Evolutionary conservation across 2,329 filamentous ascomycete species (phyloP).

Genomic region (Pseudogymnoascus sp.): DNA sequence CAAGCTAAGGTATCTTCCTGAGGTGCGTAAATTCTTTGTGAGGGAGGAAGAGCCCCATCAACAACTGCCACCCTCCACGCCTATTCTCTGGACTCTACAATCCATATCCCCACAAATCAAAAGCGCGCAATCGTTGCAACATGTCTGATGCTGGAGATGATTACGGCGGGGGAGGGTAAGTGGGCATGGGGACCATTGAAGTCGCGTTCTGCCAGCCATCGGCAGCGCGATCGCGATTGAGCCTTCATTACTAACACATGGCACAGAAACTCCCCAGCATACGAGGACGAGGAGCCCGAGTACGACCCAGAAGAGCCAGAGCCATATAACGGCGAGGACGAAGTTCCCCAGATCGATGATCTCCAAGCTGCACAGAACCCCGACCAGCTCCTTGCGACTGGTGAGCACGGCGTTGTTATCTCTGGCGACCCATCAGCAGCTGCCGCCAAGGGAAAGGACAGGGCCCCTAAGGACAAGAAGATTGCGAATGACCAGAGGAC

Average conservation of each 20-base stretch:
- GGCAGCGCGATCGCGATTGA: slow-evolving; percentile 13
- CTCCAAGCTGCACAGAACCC: slow-evolving; percentile 49
- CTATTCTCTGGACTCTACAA: slow-evolving; percentile 5
- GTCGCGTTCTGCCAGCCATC: background rate
- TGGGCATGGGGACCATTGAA: slow-evolving; percentile 14
- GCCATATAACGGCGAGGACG: slow-evolving; percentile 45
- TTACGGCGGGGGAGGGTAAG: slow-evolving; percentile 48
- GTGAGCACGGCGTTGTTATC: slow-evolving; percentile 39
- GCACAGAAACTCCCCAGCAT: slow-evolving; percentile 59
- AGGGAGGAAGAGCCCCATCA: background rate
- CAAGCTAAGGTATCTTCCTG: slow-evolving; percentile 2
- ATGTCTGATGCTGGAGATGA: slow-evolving; percentile 73
- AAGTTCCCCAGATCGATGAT: slow-evolving; percentile 42
- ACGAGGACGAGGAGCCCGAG: slow-evolving; percentile 59
- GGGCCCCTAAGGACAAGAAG: slow-evolving; percentile 68
- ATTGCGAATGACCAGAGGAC: slow-evolving; percentile 80
- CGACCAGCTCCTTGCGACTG: slow-evolving; percentile 32
- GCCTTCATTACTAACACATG: slow-evolving; percentile 25
- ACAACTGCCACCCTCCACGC: slow-evolving; percentile 7
- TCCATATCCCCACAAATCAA: background rate
- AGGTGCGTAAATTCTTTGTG: slow-evolving; percentile 18
- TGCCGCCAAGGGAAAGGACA: slow-evolving; percentile 45
- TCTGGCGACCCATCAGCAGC: slow-evolving; percentile 56
- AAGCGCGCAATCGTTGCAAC: slow-evolving; percentile 9
- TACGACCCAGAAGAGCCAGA: slow-evolving; percentile 49